Conservation (phyloP, 345 rosid species). For the Raphanus raphanistrum region DNA sequence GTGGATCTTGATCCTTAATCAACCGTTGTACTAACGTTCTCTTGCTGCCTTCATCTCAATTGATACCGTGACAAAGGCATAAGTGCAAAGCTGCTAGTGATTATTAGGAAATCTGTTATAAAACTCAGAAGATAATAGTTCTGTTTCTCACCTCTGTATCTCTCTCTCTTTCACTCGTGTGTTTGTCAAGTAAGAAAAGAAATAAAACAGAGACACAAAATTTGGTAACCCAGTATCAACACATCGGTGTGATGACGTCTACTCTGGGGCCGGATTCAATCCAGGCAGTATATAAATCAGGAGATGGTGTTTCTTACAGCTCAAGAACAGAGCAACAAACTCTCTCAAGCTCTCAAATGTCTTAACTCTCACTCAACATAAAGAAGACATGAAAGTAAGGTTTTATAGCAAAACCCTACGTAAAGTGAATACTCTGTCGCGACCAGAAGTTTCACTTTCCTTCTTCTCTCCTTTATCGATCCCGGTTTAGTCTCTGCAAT, state of each 20-base stretch:
- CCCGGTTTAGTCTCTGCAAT: background rate
- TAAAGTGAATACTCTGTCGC: background rate
- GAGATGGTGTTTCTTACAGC: no score
- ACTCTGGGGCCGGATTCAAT: no score
- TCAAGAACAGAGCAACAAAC: background rate
- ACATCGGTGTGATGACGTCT: no score
- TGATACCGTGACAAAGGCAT: background rate
- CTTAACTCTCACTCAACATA: background rate
- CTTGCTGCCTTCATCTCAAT: background rate
- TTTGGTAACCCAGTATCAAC: no score
- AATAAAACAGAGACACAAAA: no score
- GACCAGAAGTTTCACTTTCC: background rate
- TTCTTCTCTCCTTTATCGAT: background rate
- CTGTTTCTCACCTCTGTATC: no score
- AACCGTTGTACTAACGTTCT: background rate
- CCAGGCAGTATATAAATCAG: no score
- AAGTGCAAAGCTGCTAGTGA: background rate
- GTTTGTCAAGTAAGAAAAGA: no score
- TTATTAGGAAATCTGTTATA: no score
- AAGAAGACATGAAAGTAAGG: background rate
- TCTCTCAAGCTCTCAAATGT: background rate
- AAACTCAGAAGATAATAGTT: no score
- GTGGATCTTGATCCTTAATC: background rate
- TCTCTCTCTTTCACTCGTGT: no score
- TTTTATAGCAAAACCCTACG: background rate